Conservation (phyloP, 768 basidiomycete genomes). For the Clavaria fumosa region DNA sequence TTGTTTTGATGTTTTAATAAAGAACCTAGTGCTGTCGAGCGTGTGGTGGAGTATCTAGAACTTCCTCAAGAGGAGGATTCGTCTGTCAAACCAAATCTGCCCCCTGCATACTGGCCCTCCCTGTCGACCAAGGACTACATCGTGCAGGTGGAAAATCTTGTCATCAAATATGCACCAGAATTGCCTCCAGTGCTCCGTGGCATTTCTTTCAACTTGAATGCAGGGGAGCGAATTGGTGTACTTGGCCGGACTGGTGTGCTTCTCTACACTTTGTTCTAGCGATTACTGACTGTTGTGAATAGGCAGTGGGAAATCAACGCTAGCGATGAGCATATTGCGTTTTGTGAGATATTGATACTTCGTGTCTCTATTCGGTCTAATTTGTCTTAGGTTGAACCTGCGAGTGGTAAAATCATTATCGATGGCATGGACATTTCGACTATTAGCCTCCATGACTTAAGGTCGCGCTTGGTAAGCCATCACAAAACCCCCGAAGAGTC, state of each 20-base stretch:
- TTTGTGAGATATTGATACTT: too few species aligned
- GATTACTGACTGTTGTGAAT: conserved; percentile 15
- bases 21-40: conserved; percentile 61
- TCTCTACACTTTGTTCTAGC: background rate
- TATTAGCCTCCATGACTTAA: conserved; percentile 42
- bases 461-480: conserved; percentile 39
- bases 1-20: conserved; percentile 7
- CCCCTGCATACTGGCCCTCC: conserved; percentile 54
- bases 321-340: too few species aligned
- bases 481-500: conserved; percentile 34
- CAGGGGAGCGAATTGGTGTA: conserved; percentile 47
- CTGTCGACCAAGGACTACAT: too few species aligned
- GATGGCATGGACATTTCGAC: conserved; percentile 43
- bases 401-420: conserved; percentile 10
- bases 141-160: conserved; percentile 37
- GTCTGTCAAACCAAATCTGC: too few species aligned
- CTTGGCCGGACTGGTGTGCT: too few species aligned
- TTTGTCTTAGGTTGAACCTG: background rate
- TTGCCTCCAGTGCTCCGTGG: conserved; percentile 42
- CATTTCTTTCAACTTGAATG: conserved; percentile 33
- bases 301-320: conserved; percentile 28
- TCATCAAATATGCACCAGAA: conserved; percentile 37
- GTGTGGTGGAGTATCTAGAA: conserved; percentile 81
- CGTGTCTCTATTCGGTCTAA: too few species aligned
- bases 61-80: conserved; percentile 83